Percentiles rank a stretch among this genome's conserved stretches.
These are phyloP conservation scores for Cadophora gregata DNA, from an alignment of 2,329 filamentous ascomycete genomes.

Conservation along the genomic window DNA sequence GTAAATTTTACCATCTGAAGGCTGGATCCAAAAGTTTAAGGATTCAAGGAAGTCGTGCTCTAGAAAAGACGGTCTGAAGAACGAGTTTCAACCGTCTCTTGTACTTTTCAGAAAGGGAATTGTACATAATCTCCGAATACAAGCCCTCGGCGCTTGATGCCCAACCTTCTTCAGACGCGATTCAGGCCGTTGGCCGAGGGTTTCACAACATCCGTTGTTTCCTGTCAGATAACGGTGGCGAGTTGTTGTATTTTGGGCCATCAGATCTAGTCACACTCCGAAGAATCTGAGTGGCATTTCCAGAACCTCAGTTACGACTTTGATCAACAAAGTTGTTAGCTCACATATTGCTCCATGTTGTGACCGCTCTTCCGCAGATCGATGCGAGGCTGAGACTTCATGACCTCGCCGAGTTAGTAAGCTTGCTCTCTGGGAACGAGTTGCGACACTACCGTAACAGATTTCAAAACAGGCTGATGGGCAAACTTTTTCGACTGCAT, in stretches of 20 bases:
- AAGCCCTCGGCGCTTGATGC: not conserved
- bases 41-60: not conserved
- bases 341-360: conserved; percentile 19
- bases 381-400: conserved; percentile 14
- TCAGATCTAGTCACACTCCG: not conserved
- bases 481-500: not conserved
- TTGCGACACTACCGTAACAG: not conserved
- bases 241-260: not conserved
- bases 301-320: not conserved
- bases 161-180: not conserved
- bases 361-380: conserved; percentile 24
- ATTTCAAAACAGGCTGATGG: not conserved
- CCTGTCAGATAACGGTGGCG: conserved; percentile 5
- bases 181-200: not conserved
- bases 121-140: not conserved
- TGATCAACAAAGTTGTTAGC: not conserved
- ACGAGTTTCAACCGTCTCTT: not conserved
- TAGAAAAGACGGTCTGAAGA: conserved; percentile 1
- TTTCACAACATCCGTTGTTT: not conserved
- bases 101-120: not conserved
- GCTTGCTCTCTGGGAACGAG: not conserved
- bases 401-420: not conserved
- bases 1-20: not conserved
- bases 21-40: not conserved
- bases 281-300: not conserved